Conservation (phyloP, 129 eudicot genomes). For the Oenanthe sinensis region DNA sequence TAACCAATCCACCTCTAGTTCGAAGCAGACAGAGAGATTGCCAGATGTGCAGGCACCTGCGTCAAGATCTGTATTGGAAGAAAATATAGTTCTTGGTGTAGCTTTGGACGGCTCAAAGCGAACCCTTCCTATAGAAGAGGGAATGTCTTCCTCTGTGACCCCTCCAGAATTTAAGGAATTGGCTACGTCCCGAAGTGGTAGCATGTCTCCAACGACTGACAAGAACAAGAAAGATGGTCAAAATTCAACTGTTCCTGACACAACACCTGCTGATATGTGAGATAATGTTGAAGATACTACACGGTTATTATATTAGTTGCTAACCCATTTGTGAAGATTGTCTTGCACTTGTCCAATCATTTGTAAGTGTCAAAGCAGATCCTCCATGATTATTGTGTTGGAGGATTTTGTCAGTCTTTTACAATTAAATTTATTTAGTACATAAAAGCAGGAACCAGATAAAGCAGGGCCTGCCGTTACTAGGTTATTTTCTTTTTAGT, state of each 20-base stretch:
- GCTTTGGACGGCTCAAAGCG: constrained; percentile 92
- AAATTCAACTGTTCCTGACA: constrained; percentile 15
- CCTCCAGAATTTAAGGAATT: constrained; percentile 46
- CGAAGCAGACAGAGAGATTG: constrained; percentile 23
- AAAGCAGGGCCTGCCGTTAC: neutral
- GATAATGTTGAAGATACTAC: neutral
- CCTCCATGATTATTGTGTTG: constrained; percentile 1
- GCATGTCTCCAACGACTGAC: constrained; percentile 30
- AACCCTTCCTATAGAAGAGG: constrained; percentile 90
- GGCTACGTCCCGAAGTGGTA: constrained; percentile 30
- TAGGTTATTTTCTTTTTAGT: neutral
- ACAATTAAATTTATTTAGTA: neutral
- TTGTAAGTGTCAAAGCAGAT: neutral
- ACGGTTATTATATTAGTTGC: neutral
- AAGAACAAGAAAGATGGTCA: constrained; percentile 57
- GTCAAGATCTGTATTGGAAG: constrained; percentile 55
- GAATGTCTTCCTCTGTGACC: constrained; percentile 25
- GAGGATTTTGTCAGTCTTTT: neutral
- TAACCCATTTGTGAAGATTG: neutral
- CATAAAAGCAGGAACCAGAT: neutral
- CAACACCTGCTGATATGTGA: constrained; percentile 26
- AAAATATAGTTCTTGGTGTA: constrained; percentile 88
- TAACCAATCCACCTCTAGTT: neutral
- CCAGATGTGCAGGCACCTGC: constrained; percentile 18
- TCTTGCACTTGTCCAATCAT: neutral